Evolutionary conservation across 2,329 filamentous ascomycete species (phyloP).

Genomic region (Penicillium sp.): DNA sequence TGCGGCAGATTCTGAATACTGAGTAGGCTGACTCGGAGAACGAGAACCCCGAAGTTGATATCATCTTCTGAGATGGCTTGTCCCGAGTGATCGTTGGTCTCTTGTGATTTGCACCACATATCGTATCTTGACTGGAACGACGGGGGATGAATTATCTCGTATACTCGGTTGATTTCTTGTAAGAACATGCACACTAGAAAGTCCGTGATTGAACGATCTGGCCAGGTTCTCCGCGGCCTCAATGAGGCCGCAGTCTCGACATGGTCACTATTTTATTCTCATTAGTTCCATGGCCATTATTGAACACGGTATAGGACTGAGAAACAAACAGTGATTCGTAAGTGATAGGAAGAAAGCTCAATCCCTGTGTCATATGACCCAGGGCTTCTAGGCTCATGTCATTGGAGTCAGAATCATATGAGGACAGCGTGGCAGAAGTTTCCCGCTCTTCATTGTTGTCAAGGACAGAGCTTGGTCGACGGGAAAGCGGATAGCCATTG

Average conservation of each 20-base stretch:
- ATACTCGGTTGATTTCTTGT: conserved; percentile 22
- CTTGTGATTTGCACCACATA: conserved; percentile 22
- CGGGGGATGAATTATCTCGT: conserved; percentile 19
- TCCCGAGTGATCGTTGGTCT: conserved; percentile 6
- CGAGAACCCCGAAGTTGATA: conserved; percentile 24
- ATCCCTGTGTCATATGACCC: conserved; percentile 6
- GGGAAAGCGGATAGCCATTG: not conserved
- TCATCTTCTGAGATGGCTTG: conserved; percentile 20
- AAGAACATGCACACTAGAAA: conserved; percentile 26
- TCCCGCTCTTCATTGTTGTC: conserved; percentile 14
- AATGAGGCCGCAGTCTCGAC: not conserved
- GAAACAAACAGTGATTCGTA: conserved; percentile 6
- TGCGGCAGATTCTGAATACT: conserved; percentile 25
- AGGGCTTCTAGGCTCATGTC: conserved; percentile 14
- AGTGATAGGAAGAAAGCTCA: not conserved
- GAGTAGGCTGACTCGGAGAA: conserved; percentile 26
- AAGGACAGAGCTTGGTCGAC: conserved; percentile 13
- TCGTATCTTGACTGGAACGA: conserved; percentile 23
- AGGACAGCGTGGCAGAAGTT: conserved; percentile 19
- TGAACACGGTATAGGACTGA: not conserved
- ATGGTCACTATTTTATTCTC: not conserved
- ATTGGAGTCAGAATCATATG: conserved; percentile 24
- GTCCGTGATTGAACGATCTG: conserved; percentile 21
- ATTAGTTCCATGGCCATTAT: not conserved
- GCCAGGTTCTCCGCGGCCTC: conserved; percentile 17